Evolutionary conservation across 305 asterid genomes (phyloP).

Genomic region (Fraxinus velutina): DNA sequence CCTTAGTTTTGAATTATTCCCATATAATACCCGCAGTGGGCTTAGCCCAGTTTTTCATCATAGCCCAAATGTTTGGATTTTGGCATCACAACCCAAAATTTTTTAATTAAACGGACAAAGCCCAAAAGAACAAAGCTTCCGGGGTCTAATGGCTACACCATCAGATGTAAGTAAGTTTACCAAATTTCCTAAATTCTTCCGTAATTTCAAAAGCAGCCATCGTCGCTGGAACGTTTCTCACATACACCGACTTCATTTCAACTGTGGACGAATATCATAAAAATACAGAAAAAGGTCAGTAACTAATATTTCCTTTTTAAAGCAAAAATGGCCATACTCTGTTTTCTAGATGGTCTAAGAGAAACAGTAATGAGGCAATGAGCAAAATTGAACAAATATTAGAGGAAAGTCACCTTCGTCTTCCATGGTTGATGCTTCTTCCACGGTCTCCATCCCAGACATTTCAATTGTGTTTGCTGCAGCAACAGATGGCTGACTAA

Average conservation of each 20-base stretch:
- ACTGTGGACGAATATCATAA: conserved; percentile 35
- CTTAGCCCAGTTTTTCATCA: no score
- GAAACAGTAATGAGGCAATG: not conserved
- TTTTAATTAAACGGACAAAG: no score
- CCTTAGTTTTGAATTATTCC: no score
- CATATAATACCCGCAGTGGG: no score
- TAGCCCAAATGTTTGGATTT: no score
- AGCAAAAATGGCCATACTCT: not conserved
- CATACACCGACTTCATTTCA: conserved; percentile 86
- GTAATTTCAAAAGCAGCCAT: conserved; percentile 82
- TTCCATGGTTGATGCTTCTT: conserved; percentile 58
- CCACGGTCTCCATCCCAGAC: conserved; percentile 50
- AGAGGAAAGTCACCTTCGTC: conserved; percentile 60
- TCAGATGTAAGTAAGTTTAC: conserved; percentile 67
- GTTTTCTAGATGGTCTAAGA: not conserved
- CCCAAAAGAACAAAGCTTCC: no score
- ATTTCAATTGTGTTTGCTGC: conserved; percentile 48
- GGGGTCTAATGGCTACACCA: conserved; percentile 81
- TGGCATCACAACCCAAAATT: not conserved
- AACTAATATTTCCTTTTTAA: not conserved
- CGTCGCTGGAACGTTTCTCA: conserved; percentile 79
- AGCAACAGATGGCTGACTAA: conserved; percentile 43
- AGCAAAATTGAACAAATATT: not conserved
- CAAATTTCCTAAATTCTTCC: conserved; percentile 89
- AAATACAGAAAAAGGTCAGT: conserved; percentile 4